Conservation (phyloP, 768 basidiomycete species). For the Xerocomellus intermedius region DNA sequence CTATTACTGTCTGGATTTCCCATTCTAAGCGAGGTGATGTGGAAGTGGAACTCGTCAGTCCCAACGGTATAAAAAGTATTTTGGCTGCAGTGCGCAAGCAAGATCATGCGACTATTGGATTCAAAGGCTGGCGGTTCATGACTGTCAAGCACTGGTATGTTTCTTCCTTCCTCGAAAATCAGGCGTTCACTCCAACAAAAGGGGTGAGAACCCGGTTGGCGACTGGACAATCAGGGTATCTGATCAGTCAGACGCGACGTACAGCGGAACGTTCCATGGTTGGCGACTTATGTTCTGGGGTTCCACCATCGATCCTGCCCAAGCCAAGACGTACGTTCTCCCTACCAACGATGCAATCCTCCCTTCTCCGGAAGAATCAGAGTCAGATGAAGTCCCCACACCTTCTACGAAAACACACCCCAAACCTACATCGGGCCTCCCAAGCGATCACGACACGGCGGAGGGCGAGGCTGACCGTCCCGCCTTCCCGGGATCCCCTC, state of each 20-base stretch:
- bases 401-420: constrained; percentile 59
- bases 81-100: constrained; percentile 67
- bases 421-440: constrained; percentile 87
- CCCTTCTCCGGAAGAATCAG: constrained; percentile 45
- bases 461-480: constrained; percentile 80
- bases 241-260: constrained; percentile 63
- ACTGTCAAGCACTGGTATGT: constrained; percentile 91
- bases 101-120: constrained; percentile 69
- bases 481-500: constrained; percentile 50
- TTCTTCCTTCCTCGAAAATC: constrained; percentile 1
- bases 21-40: constrained; percentile 88
- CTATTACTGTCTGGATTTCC: constrained; percentile 89
- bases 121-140: constrained; percentile 98
- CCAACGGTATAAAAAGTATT: constrained; percentile 81
- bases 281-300: constrained; percentile 97
- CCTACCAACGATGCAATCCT: constrained; percentile 51
- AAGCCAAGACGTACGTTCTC: constrained; percentile 61
- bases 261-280: constrained; percentile 72
- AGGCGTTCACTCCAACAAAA: constrained; percentile 33
- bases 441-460: constrained; percentile 79
- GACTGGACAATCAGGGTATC: constrained; percentile 87
- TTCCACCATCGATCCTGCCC: constrained; percentile 68
- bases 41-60: constrained; percentile 85
- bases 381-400: constrained; percentile 38
- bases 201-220: constrained; percentile 92